Evolutionary conservation across 371 early-diverging fungal genomes (phyloP), one percentile per base, ranked within the genome.

Genomic region (Saksenaea oblongispora): DNA sequence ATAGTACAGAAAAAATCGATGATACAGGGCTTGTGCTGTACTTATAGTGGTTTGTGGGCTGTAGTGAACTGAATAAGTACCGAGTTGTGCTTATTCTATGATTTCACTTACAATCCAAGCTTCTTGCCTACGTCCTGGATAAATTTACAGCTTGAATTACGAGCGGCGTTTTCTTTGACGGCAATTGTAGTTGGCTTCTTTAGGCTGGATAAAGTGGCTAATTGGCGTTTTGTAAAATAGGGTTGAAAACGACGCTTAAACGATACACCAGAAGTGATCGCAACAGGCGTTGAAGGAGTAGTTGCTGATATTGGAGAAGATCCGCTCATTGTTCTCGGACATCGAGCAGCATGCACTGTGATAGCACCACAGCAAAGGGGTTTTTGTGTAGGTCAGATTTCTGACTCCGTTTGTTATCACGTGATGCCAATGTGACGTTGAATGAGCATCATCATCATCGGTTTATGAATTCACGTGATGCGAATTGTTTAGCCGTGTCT

Each of bases 21-120:
- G 89, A 41, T 87, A 84, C 27, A 91, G 69, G 8, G 89, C 79
- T 71, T 89, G 90, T 9, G 92, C 87, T 0, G 91, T 91, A 71
- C 85, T 84, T 53, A 87, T 85, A 0, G 92, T 91, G 56, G 82
- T 84, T 65, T 88, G 85, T 11, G 92, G 92, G 59, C 89, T 89
- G 73, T 4, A 57, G 34, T 31, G 34, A 18, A 26, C n/a, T 27
- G 13, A 47, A 11, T 27, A 26, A 31, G 35, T 39, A 14, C 22
- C 35, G 28, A 42, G 41, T 56, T 28, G 15, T 17, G 26, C 15
- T 26, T n/a, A 15, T 1, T 1, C 22, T 39, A n/a, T 35, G 36
- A 28, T 26, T 34, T 1, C 11, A 64, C 70, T 59, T 73, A 82
- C 82, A 82, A 82, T 28, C 82, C 82, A 34, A 79, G 61, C 58